phyloP scores from a whole-genome alignment of 495 filamentous ascomycete genomes.

The Acidomyces sp. region DNA sequence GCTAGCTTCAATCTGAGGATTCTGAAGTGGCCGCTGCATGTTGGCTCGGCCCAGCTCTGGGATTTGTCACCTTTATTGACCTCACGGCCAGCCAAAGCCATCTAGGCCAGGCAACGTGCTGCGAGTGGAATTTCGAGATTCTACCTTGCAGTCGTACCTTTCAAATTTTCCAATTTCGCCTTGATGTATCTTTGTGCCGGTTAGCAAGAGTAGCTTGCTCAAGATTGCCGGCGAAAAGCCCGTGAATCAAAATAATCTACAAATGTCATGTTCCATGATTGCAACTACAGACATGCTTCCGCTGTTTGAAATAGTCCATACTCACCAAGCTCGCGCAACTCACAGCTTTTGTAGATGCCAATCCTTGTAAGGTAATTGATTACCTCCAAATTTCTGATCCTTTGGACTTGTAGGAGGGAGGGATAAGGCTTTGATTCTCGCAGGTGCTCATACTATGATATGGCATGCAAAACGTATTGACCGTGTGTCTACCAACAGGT shows the following conservation, averaged over 20 bases:
- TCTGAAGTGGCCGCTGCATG: slow-evolving; percentile 1
- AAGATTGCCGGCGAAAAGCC: slow-evolving; percentile 1
- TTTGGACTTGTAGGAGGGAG: neutral
- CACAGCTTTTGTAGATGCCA: neutral
- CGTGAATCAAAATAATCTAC: slow-evolving; percentile 4
- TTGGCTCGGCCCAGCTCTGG: neutral
- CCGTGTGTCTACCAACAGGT: neutral
- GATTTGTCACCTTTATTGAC: neutral
- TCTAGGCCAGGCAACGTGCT: neutral
- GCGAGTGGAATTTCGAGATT: neutral
- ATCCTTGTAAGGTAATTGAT: neutral
- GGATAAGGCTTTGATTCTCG: slow-evolving; percentile 1
- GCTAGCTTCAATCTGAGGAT: slow-evolving; percentile 7
- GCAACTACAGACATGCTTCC: neutral
- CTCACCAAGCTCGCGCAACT: neutral
- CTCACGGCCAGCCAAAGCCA: neutral
- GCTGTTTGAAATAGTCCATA: neutral
- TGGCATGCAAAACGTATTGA: slow-evolving; percentile 5
- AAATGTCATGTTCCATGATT: neutral
- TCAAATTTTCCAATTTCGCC: neutral
- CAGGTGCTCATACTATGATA: slow-evolving; percentile 9
- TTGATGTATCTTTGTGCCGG: neutral
- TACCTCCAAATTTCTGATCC: neutral
- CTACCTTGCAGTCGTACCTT: neutral
- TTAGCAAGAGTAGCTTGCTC: neutral